A percentile compares a stretch with the other conserved stretches of the same genome.
These are phyloP conservation scores for Kluyveromyces starmeri DNA, from an alignment of 805 yeast species.

Conservation along the genomic window DNA sequence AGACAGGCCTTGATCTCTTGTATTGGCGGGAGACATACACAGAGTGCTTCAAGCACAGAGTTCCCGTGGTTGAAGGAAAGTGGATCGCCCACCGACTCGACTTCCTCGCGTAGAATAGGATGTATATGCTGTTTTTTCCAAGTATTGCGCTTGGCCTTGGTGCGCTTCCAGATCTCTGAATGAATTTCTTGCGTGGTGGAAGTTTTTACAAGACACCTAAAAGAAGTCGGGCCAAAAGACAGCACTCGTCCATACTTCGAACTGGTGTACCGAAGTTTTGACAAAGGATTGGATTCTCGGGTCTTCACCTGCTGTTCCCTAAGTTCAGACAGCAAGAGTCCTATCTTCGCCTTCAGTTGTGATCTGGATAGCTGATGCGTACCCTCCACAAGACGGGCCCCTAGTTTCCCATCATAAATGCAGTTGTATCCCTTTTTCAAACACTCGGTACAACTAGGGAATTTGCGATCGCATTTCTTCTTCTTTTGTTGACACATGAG, in stretches of 20 bases:
- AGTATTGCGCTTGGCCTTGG: slow-evolving; percentile 3
- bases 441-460: slow-evolving; percentile 1
- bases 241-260: slow-evolving; percentile 6
- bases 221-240: slow-evolving; percentile 7
- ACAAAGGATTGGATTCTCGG: slow-evolving; percentile 1
- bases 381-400: not conserved
- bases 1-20: slow-evolving; percentile 6
- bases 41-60: slow-evolving; percentile 9
- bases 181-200: not conserved
- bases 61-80: slow-evolving; percentile 1
- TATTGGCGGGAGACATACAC: slow-evolving; percentile 8
- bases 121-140: slow-evolving; percentile 6
- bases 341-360: not conserved
- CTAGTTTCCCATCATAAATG: not conserved
- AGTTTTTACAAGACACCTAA: slow-evolving; percentile 1
- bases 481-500: slow-evolving; percentile 2
- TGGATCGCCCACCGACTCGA: not conserved
- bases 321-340: not conserved
- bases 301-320: not conserved
- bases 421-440: not conserved
- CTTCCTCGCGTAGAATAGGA: slow-evolving; percentile 4
- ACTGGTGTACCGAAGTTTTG: slow-evolving; percentile 4
- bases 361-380: not conserved
- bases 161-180: slow-evolving; percentile 3
- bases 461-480: slow-evolving; percentile 2